These are phyloP conservation scores for Pythium oligandrum DNA, from an alignment of 352 stramenopile genomes.

Conservation along the genomic window DNA sequence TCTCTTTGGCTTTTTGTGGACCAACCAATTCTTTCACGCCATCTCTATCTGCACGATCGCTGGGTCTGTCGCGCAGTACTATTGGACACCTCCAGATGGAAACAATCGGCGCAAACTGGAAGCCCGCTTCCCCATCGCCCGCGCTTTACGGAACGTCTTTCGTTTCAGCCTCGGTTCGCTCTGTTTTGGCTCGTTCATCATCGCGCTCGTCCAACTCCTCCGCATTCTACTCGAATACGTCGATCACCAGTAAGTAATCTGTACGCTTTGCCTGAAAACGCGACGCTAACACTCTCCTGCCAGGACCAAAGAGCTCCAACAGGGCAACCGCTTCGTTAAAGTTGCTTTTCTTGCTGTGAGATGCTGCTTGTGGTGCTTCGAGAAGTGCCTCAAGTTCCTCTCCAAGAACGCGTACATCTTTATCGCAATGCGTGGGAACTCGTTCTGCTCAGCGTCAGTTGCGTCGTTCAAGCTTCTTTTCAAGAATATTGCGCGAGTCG, in stretches of 20 bases:
- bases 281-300: not conserved
- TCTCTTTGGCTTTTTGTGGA: constrained; percentile 97
- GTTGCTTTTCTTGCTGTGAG: constrained; percentile 72
- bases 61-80: constrained; percentile 88
- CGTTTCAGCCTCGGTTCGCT: constrained; percentile 94
- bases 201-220: constrained; percentile 95
- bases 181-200: constrained; percentile 95
- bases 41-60: constrained; percentile 93
- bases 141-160: constrained; percentile 52
- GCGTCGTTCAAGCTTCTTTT: constrained; percentile 93
- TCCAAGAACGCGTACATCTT: constrained; percentile 96
- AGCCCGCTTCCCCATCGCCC: constrained; percentile 50
- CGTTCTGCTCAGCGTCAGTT: constrained; percentile 87
- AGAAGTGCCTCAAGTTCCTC: constrained; percentile 96
- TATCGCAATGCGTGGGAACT: constrained; percentile 74
- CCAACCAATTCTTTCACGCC: constrained; percentile 93
- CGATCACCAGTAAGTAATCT: constrained; percentile 82
- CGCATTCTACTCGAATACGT: constrained; percentile 92
- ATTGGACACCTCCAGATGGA: constrained; percentile 76
- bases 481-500: constrained; percentile 88
- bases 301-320: constrained; percentile 75
- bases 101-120: constrained; percentile 38
- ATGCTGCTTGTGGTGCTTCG: constrained; percentile 95
- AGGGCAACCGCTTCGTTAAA: constrained; percentile 72
- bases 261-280: not conserved